These are phyloP conservation scores for Tothia fuscella DNA, from an alignment of 2,329 filamentous ascomycete species.

Conservation along the genomic window DNA sequence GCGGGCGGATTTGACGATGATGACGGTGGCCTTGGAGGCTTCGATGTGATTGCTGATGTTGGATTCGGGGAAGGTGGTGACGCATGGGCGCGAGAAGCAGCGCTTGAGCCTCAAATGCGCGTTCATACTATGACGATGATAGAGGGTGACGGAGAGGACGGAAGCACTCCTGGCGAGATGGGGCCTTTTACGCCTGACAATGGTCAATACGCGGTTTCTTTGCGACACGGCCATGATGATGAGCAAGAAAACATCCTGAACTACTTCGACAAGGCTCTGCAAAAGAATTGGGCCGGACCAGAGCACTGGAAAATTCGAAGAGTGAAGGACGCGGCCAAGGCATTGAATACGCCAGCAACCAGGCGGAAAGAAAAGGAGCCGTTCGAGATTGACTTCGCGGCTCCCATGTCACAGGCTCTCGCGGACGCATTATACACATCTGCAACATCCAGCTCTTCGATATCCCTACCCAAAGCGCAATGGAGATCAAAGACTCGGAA, in stretches of 20 bases:
- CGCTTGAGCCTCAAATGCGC: constrained; percentile 73
- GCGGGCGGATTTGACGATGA: constrained; percentile 84
- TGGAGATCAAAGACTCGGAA: constrained; percentile 92
- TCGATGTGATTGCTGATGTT: constrained; percentile 50
- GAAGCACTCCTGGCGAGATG: constrained; percentile 30
- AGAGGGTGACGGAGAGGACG: constrained; percentile 33
- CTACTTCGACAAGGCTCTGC: constrained; percentile 92
- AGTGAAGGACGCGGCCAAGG: constrained; percentile 63
- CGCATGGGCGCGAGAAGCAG: constrained; percentile 85
- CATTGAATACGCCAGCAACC: constrained; percentile 41
- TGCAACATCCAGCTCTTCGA: constrained; percentile 66
- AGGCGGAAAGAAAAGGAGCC: constrained; percentile 90
- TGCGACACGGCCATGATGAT: constrained; percentile 54
- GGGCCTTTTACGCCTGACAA: constrained; percentile 51
- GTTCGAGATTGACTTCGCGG: constrained; percentile 84
- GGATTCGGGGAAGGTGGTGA: constrained; percentile 94
- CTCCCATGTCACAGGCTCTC: constrained; percentile 57
- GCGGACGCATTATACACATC: constrained; percentile 72
- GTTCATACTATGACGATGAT: constrained; percentile 55
- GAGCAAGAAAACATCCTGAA: constrained; percentile 93
- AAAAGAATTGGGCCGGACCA: constrained; percentile 97
- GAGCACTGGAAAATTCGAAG: constrained; percentile 96
- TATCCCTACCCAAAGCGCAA: constrained; percentile 82
- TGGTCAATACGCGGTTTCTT: constrained; percentile 66
- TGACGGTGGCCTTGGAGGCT: constrained; percentile 50